phyloP scores from a whole-genome alignment of 306 rosid species.

The Glycine tomentella region DNA sequence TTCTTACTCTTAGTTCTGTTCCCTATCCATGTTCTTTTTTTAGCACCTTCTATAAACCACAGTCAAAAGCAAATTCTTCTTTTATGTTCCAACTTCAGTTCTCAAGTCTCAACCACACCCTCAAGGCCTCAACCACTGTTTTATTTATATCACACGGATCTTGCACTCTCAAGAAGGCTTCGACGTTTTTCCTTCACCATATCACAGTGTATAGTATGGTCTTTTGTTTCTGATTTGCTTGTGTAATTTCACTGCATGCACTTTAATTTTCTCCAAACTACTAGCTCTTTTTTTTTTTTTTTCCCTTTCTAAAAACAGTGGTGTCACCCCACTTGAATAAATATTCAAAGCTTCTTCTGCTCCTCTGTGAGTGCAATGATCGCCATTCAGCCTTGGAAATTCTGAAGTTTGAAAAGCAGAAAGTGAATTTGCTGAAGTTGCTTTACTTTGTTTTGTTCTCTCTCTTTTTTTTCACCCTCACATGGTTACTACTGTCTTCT shows the following conservation, averaged over 20 bases:
- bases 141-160: neutral
- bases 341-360: neutral
- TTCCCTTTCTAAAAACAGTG: neutral
- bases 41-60: neutral
- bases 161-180: neutral
- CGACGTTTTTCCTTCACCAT: neutral
- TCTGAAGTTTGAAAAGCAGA: constrained; percentile 41
- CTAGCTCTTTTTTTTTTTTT: neutral
- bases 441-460: constrained; percentile 34
- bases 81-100: constrained; percentile 6
- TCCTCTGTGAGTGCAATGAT: constrained; percentile 24
- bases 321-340: constrained; percentile 4
- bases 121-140: neutral
- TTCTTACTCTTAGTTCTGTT: constrained; percentile 21
- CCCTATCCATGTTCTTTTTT: constrained; percentile 4
- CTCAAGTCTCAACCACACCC: constrained; percentile 1
- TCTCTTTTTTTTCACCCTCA: constrained; percentile 7
- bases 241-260: neutral
- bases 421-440: constrained; percentile 44
- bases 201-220: constrained; percentile 10
- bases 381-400: constrained; percentile 15
- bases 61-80: constrained; percentile 10
- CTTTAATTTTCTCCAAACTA: too few species aligned
- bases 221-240: constrained; percentile 19
- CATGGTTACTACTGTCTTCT: constrained; percentile 35